phyloP scores from a whole-genome alignment of 768 basidiomycete species.

The Pleurotus pulmonarius region DNA sequence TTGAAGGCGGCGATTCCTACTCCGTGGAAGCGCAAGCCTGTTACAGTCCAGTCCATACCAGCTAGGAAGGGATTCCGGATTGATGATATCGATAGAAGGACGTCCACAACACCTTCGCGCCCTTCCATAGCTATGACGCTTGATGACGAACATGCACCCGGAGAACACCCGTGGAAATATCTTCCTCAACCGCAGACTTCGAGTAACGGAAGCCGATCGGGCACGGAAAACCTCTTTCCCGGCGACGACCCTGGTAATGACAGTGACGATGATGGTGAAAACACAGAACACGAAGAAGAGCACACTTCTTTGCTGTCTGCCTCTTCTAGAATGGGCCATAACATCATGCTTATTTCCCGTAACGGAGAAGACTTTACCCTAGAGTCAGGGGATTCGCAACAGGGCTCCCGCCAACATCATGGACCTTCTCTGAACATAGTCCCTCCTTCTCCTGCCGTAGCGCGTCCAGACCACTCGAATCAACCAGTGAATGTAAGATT shows the following conservation, averaged over 20 bases:
- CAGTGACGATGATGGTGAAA: background rate
- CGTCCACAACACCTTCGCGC: background rate
- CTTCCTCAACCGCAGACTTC: background rate
- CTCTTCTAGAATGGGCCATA: conserved; percentile 6
- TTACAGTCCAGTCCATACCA: background rate
- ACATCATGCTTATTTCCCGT: conserved; percentile 16
- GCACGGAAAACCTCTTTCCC: conserved; percentile 1
- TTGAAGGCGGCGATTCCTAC: background rate
- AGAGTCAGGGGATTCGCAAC: conserved; percentile 14
- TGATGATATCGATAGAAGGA: conserved; percentile 3
- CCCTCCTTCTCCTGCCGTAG: conserved; percentile 18
- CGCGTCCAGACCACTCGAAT: conserved; percentile 7
- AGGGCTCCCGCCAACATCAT: conserved; percentile 2
- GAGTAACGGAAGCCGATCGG: conserved; percentile 1
- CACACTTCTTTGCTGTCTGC: conserved; percentile 6
- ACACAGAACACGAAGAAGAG: conserved; percentile 1
- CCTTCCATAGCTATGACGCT: background rate
- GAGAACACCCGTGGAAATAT: conserved; percentile 5
- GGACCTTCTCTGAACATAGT: conserved; percentile 13
- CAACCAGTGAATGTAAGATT: background rate
- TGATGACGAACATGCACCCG: conserved; percentile 1
- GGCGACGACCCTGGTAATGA: background rate
- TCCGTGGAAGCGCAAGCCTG: conserved; percentile 1
- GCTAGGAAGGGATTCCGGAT: conserved; percentile 2
- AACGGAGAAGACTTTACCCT: conserved; percentile 12